Conservation (phyloP, 805 yeast species). For the Saccharomycopsis babjevae region DNA sequence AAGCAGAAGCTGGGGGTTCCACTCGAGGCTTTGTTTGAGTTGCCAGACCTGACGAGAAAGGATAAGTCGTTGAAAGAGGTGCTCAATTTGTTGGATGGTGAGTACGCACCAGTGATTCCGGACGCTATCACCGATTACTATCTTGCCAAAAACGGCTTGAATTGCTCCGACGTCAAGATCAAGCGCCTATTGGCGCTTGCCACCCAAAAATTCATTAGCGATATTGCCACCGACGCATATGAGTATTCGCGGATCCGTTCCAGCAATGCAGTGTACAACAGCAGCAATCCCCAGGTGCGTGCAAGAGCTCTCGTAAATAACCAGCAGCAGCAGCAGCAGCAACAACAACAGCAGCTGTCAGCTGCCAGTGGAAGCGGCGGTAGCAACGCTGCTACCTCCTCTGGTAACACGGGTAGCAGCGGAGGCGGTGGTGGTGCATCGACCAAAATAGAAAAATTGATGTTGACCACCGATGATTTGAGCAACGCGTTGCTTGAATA, state of each 20-base stretch:
- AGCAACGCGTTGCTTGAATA: constrained; percentile 90
- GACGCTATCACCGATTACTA: constrained; percentile 95
- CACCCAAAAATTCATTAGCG: constrained; percentile 90
- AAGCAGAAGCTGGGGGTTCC: constrained; percentile 18
- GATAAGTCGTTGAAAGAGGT: constrained; percentile 81
- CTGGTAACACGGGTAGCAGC: constrained; percentile 33
- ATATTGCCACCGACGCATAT: constrained; percentile 92
- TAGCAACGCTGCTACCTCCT: constrained; percentile 23
- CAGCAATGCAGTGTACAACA: constrained; percentile 74
- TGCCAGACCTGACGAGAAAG: constrained; percentile 63
- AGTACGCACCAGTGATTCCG: constrained; percentile 86
- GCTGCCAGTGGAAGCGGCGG: constrained; percentile 28
- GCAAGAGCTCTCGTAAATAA: constrained; percentile 71
- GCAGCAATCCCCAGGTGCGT: constrained; percentile 77
- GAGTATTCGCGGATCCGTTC: constrained; percentile 90
- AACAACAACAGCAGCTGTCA: constrained; percentile 4
- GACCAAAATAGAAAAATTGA: constrained; percentile 62
- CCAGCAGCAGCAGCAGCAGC: constrained; percentile 20
- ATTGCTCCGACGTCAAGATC: constrained; percentile 63
- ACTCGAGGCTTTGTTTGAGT: constrained; percentile 30
- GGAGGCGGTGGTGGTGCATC: constrained; percentile 27
- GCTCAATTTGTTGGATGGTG: constrained; percentile 77
- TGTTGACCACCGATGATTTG: constrained; percentile 85
- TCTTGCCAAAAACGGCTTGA: constrained; percentile 74
- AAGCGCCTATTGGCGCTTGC: constrained; percentile 86